Base-by-base conservation (phyloP, 371 early-diverging fungal species). In the Mucor saturninus region DNA sequence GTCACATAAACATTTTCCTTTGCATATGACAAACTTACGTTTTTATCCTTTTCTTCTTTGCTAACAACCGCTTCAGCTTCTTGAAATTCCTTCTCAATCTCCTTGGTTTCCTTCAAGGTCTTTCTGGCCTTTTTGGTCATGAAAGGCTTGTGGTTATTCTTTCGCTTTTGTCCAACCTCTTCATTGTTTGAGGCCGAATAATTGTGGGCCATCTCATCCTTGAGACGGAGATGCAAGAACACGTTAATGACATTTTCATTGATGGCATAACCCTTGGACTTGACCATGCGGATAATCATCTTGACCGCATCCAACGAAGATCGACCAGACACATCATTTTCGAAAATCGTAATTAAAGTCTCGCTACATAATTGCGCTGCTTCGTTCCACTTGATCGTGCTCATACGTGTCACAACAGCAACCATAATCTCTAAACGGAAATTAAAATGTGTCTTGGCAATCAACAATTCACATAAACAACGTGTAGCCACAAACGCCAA, bases 391-490 rank as follows among this genome's bases (percentile, higher is more conserved):
- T 75, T 61, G 28, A 78, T 54, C 38, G 73, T 72, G 65, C 87
- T 87, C 85, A 94, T 89, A 54, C 88, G 83, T 14, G 84, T 73
- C 4, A 95, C 88, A 37, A 96, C 73, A 5, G 90, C 84, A 3
- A 89, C 90, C 85, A 97, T 85, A 49, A 97, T 67, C 62, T 97
- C 93, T 35, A 88, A 65, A 58, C 95, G 88, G 70, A 93, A 96
- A 79, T 97, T 97, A 79, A 97, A 97, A 74, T 96, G 95, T 4
- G 95, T 86, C 38, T 90, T 88, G 13, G 86, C 79, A 3, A 84
- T 87, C 61, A 95, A 75, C 4, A 97, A 84, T 59, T 85, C 86
- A 53, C 91, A 88, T 75, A 93, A 71, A 77, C 93, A 93, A 48
- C 84, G 83, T 11, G 92, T 73, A 5, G 92, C 91, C 30, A 86